phyloP scores from a whole-genome alignment of 2,329 filamentous ascomycete species.

The Cadophora malorum region DNA sequence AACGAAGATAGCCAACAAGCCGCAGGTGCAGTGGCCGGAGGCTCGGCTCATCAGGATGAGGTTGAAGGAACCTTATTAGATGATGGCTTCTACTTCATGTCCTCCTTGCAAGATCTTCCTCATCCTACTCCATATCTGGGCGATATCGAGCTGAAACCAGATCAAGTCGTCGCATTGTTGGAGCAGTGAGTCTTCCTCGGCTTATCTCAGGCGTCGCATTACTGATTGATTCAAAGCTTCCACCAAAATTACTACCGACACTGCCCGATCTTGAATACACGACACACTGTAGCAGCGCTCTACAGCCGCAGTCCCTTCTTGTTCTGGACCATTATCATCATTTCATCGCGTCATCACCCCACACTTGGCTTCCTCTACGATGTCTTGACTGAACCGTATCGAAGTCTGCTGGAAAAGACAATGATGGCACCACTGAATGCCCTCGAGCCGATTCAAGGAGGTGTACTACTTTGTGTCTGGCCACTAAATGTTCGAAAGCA shows the following conservation, averaged over 20 bases:
- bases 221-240: slow-evolving; percentile 12
- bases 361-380: slow-evolving; percentile 14
- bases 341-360: slow-evolving; percentile 27
- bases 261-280: slow-evolving; percentile 27
- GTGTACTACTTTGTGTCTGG: slow-evolving; percentile 38
- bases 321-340: slow-evolving; percentile 33
- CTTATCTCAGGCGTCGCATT: neutral
- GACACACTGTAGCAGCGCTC: slow-evolving; percentile 17
- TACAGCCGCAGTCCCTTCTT: slow-evolving; percentile 21
- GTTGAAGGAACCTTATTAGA: neutral
- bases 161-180: slow-evolving; percentile 12
- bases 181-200: neutral
- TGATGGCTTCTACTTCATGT: slow-evolving; percentile 8
- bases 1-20: neutral
- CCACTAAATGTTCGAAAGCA: slow-evolving; percentile 34
- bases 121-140: slow-evolving; percentile 11
- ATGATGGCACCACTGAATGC: slow-evolving; percentile 15
- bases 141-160: slow-evolving; percentile 9
- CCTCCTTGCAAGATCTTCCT: slow-evolving; percentile 7
- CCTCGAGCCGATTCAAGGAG: slow-evolving; percentile 31
- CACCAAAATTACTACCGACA: slow-evolving; percentile 26
- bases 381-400: slow-evolving; percentile 21
- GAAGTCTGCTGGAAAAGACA: slow-evolving; percentile 22
- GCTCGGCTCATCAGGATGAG: neutral
- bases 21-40: neutral